Evolutionary conservation across 805 yeast species (phyloP), one percentile per base, ranked within the genome.

Genomic region (Candida vartiovaarae): DNA sequence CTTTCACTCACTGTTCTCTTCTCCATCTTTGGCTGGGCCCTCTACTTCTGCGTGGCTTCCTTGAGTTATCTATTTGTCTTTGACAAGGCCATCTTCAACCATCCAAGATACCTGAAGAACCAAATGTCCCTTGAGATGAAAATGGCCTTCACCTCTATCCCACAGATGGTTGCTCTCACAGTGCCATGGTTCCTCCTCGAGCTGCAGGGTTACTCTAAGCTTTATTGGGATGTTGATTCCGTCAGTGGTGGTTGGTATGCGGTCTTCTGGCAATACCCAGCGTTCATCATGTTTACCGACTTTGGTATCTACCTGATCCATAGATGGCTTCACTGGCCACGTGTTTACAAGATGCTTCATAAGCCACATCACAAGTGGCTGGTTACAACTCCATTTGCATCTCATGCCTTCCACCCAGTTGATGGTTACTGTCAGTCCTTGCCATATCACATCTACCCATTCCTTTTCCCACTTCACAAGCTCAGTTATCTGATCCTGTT

Each of bases 301-400:
- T 83, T 88, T 63, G 84, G 91, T 44, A 89, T 93, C 58, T 93
- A 93, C 64, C 72, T 84, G 59, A 83, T 89, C 55, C 99, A 93
- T 69, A 80, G 98, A 62, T 77, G 86, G 76, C 74, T 93, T 59
- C 99, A 93, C 64, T 88, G 93, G 87, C 97, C 96, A 24, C 54
- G 72, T 15, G 82, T 93, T 34, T 93, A 93, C 77, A 90, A 84
- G 70, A 64, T 58, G 26, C 70, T 93, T 49, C 99, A 93, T 71
- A 93, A 93, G 70, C 97, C 97, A 9, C 99, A 93, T 66, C 99
- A 93, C 75, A 93, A 93, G 69, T 93, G 99, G 99, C 80, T 93
- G 54, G 96, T 93, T 34, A 91, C 98, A 49, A 91, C 99, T 8
- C 99, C 99, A 36, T 93, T 84, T 68, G 99, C 99, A 1, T 87